Conservation (phyloP, 768 basidiomycete species). For the Suillus americanus region DNA sequence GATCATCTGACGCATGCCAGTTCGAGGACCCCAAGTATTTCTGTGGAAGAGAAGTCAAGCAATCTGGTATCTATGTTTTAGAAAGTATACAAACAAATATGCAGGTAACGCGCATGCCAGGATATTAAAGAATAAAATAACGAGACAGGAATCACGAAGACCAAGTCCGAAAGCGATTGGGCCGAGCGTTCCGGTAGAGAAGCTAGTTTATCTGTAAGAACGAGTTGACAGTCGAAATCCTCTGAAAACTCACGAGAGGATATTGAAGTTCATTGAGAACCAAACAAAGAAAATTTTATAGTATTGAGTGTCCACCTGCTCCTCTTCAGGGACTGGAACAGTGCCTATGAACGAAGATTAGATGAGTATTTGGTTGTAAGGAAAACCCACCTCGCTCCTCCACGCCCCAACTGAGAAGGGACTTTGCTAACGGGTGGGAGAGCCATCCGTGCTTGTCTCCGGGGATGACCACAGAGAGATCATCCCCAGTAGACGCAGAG, state of each 20-base stretch:
- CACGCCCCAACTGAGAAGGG: constrained; percentile 30
- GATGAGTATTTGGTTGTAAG: neutral
- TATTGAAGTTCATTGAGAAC: constrained; percentile 71
- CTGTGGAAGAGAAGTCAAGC: constrained; percentile 25
- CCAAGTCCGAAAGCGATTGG: constrained; percentile 62
- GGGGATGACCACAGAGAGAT: neutral
- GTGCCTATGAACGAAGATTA: constrained; percentile 38
- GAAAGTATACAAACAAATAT: constrained; percentile 43
- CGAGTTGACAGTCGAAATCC: neutral
- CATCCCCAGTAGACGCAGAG: constrained; percentile 10
- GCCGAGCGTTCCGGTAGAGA: constrained; percentile 68
- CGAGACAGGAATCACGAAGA: constrained; percentile 60
- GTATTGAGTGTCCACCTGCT: constrained; percentile 56
- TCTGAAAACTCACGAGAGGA: constrained; percentile 44
- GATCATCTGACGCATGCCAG: constrained; percentile 83
- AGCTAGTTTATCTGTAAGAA: constrained; percentile 35
- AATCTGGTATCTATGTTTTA: neutral
- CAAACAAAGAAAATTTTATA: constrained; percentile 71
- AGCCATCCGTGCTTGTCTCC: neutral
- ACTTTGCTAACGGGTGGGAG: constrained; percentile 14
- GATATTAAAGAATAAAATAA: constrained; percentile 69
- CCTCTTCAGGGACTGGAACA: constrained; percentile 47
- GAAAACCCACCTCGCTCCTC: constrained; percentile 27
- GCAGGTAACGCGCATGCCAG: constrained; percentile 58
- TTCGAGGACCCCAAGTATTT: constrained; percentile 73